phyloP scores from a whole-genome alignment of 2,329 filamentous ascomycete genomes.

The Sclerotinia subarctica region DNA sequence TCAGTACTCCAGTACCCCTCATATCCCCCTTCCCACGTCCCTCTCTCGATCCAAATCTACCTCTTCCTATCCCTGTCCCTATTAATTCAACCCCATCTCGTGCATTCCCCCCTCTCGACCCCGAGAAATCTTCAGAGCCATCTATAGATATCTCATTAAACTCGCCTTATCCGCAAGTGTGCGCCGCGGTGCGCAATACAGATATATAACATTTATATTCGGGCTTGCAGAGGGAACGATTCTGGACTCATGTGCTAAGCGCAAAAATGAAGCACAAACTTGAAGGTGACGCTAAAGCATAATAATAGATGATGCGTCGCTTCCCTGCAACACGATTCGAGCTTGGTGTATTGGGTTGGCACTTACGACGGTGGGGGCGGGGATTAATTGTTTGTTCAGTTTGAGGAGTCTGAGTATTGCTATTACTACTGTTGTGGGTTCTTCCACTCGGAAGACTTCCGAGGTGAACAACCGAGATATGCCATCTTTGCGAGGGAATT shows the following conservation, averaged over 20 bases:
- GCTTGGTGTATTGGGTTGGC: conserved; percentile 52
- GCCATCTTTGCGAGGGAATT: no score
- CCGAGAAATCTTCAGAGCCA: conserved; percentile 20
- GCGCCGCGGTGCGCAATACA: conserved; percentile 59
- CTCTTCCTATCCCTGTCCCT: neutral
- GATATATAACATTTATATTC: conserved; percentile 54
- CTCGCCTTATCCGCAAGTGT: conserved; percentile 38
- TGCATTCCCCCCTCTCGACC: conserved; percentile 18
- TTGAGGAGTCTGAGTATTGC: conserved; percentile 25
- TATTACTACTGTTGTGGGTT: conserved; percentile 24
- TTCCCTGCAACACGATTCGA: conserved; percentile 48
- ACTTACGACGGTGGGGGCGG: conserved; percentile 25
- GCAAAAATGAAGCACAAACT: fast-evolving
- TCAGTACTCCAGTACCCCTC: neutral
- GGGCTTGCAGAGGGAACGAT: no score
- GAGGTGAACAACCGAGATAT: no score
- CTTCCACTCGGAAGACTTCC: no score
- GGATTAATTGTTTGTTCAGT: conserved; percentile 25
- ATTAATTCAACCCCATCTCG: neutral
- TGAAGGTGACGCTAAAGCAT: neutral
- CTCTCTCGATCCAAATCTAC: neutral
- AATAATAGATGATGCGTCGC: neutral
- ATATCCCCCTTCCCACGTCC: no score
- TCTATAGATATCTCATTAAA: conserved; percentile 14
- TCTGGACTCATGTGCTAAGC: fast-evolving